These are phyloP conservation scores for Heterobasidion parviporum DNA, from an alignment of 1,284 basidiomycete genomes.

Conservation along the genomic window DNA sequence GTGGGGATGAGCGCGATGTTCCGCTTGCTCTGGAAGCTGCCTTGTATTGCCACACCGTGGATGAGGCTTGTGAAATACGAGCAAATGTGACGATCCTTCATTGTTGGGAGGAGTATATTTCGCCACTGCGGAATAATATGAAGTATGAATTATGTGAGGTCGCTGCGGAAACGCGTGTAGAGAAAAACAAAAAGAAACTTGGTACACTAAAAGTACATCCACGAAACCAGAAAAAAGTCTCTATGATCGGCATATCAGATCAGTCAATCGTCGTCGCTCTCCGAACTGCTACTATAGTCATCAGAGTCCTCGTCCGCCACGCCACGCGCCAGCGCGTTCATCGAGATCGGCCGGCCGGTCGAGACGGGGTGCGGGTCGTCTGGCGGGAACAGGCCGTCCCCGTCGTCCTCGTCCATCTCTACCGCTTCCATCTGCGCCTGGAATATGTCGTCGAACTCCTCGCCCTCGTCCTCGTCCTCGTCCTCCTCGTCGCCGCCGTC, in stretches of 20 bases:
- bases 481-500: slow-evolving; percentile 10
- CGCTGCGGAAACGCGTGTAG: too few relatives aligned
- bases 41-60: too few relatives aligned
- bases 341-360: slow-evolving; percentile 36
- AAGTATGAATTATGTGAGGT: too few relatives aligned
- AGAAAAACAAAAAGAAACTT: too few relatives aligned
- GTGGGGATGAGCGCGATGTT: neutral
- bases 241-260: neutral
- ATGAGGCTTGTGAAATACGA: too few relatives aligned
- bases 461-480: slow-evolving; percentile 28
- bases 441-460: slow-evolving; percentile 20
- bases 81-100: too few relatives aligned
- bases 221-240: too few relatives aligned
- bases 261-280: slow-evolving; percentile 55
- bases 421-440: slow-evolving; percentile 13
- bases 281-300: slow-evolving; percentile 56
- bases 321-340: slow-evolving; percentile 42
- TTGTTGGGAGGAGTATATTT: too few relatives aligned
- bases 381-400: slow-evolving; percentile 21
- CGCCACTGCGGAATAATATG: too few relatives aligned
- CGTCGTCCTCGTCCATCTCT: slow-evolving; percentile 19
- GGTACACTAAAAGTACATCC: too few relatives aligned
- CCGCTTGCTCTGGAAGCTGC: too few relatives aligned
- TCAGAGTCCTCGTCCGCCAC: slow-evolving; percentile 39
- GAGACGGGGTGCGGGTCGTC: slow-evolving; percentile 29